phyloP scores from a whole-genome alignment of 148 eudicot species.

The Pouteria glomerata region DNA sequence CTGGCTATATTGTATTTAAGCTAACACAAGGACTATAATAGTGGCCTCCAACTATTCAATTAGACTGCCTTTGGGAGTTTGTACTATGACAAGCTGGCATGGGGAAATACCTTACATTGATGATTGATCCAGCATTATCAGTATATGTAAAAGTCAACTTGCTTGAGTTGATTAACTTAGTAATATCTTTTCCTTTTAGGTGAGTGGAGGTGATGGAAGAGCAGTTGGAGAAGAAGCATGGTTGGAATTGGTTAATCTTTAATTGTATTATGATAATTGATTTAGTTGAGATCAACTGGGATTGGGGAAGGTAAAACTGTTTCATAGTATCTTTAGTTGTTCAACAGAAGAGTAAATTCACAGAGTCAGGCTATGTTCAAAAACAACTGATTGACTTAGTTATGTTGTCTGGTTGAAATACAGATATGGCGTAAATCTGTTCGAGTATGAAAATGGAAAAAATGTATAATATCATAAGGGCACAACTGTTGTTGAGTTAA shows the following conservation, averaged over 20 bases:
- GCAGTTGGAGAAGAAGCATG: background rate
- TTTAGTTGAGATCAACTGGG: background rate
- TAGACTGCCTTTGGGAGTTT: background rate
- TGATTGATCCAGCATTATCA: background rate
- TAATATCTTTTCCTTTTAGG: background rate
- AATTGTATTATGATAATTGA: background rate
- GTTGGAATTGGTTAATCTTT: background rate
- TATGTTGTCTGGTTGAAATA: too few relatives aligned
- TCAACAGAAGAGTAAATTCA: background rate
- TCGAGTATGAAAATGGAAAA: too few relatives aligned
- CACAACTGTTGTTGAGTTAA: too few relatives aligned
- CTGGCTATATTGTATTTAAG: background rate
- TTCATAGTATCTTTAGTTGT: background rate
- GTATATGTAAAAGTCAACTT: background rate
- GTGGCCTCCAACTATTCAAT: slow-evolving; percentile 11
- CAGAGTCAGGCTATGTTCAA: background rate
- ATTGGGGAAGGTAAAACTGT: background rate
- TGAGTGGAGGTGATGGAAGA: background rate
- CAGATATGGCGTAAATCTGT: too few relatives aligned
- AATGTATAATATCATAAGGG: too few relatives aligned
- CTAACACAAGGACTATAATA: background rate
- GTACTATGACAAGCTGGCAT: background rate
- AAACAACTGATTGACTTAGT: background rate
- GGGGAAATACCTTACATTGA: too few relatives aligned
- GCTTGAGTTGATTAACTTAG: background rate